Percentiles rank a stretch among this genome's conserved stretches.
Evolutionary conservation across 257 asterid species (phyloP).

Genomic region (Datura wrightii): DNA sequence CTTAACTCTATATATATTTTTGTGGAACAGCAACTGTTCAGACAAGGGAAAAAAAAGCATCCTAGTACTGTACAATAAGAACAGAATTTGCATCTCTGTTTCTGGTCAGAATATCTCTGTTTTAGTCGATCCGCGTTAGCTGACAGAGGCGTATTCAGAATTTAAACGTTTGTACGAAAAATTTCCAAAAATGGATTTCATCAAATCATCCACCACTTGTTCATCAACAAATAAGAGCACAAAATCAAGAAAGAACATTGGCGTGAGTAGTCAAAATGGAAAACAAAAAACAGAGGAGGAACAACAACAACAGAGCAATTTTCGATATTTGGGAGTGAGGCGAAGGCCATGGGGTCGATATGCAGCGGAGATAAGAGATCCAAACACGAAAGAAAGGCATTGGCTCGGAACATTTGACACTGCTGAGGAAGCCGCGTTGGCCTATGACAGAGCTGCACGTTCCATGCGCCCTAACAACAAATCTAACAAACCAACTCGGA

Average conservation of each 20-base stretch:
- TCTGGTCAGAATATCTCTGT: background rate
- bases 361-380: constrained; percentile 91
- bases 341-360: constrained; percentile 93
- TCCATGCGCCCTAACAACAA: constrained; percentile 64
- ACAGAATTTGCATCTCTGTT: background rate
- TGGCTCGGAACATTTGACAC: constrained; percentile 94
- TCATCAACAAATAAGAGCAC: constrained; percentile 25
- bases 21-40: background rate
- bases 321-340: constrained; percentile 74
- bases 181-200: background rate
- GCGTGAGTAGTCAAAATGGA: constrained; percentile 18
- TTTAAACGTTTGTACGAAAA: background rate
- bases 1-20: too few relatives aligned
- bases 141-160: background rate
- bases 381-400: constrained; percentile 79
- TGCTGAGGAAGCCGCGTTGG: constrained; percentile 89
- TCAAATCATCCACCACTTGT: background rate
- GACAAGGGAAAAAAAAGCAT: background rate
- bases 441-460: constrained; percentile 84
- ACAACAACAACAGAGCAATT: background rate
- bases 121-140: background rate
- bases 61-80: background rate
- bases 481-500: constrained; percentile 60
- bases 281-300: constrained; percentile 35
- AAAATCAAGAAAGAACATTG: constrained; percentile 21